Evolutionary conservation across 2,329 filamentous ascomycete species (phyloP).

Genomic region (Lasiodiplodia citricola): DNA sequence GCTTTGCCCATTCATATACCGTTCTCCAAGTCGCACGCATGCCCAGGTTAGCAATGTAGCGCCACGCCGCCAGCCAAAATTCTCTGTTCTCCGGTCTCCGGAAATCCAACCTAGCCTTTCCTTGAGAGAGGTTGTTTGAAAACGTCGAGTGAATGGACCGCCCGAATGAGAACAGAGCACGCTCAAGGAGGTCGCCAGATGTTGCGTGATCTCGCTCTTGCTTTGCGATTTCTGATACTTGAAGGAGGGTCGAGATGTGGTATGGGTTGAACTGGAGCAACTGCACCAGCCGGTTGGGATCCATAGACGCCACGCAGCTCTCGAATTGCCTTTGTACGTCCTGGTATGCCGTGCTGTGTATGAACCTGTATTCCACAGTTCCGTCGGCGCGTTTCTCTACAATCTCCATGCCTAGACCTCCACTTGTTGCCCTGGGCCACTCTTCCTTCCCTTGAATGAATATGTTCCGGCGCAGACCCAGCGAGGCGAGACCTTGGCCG

Average conservation of each 20-base stretch:
- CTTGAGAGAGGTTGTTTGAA: constrained; percentile 73
- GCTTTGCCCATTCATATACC: constrained; percentile 89
- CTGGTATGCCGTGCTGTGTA: constrained; percentile 77
- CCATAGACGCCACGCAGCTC: constrained; percentile 77
- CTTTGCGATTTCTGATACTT: constrained; percentile 90
- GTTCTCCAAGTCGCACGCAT: constrained; percentile 94
- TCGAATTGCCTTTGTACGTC: constrained; percentile 78
- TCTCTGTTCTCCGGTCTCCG: constrained; percentile 84
- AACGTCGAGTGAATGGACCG: constrained; percentile 85
- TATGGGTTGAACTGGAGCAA: constrained; percentile 80
- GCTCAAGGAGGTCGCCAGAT: constrained; percentile 84
- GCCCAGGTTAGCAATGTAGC: constrained; percentile 83
- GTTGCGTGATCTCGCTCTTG: constrained; percentile 88
- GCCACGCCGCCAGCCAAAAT: constrained; percentile 87
- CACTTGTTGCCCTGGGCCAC: constrained; percentile 80
- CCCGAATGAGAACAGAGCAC: constrained; percentile 93
- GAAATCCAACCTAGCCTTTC: constrained; percentile 82
- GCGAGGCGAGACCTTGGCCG: constrained; percentile 69
- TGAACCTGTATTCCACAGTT: constrained; percentile 75
- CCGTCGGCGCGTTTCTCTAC: constrained; percentile 62
- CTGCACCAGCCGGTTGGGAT: constrained; percentile 80
- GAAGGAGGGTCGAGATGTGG: constrained; percentile 90
- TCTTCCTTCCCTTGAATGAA: constrained; percentile 87
- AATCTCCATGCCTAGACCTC: constrained; percentile 82
- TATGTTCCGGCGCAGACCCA: constrained; percentile 76